These are phyloP conservation scores for Globisporangium takayamanum DNA, from an alignment of 352 stramenopile species.

Conservation along the genomic window DNA sequence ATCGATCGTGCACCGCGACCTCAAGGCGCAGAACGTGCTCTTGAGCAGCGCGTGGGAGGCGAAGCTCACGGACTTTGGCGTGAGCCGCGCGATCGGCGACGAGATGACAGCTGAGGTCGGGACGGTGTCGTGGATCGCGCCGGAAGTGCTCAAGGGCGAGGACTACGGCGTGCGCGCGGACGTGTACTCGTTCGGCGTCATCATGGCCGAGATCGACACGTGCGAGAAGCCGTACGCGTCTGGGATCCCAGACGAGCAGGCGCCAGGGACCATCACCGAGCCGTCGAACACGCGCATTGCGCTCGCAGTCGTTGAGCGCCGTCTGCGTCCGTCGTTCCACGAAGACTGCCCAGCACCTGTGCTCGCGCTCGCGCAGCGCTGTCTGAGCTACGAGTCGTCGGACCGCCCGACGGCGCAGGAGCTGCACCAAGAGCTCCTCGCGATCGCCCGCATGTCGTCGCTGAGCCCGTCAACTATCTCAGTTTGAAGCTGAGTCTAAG, in stretches of 20 bases:
- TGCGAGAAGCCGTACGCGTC: slow-evolving; percentile 35
- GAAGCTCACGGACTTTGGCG: slow-evolving; percentile 24
- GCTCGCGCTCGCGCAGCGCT: slow-evolving; percentile 20
- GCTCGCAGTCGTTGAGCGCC: slow-evolving; percentile 34
- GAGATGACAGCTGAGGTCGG: slow-evolving; percentile 46
- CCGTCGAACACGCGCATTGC: slow-evolving; percentile 36
- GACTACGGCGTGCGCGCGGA: slow-evolving; percentile 41
- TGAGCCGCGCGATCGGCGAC: slow-evolving; percentile 27
- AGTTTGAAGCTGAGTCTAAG: background rate
- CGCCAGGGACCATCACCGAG: slow-evolving; percentile 5
- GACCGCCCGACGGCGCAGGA: slow-evolving; percentile 3
- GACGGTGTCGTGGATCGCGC: slow-evolving; percentile 49
- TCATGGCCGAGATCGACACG: slow-evolving; percentile 47
- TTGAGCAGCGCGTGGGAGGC: slow-evolving; percentile 24
- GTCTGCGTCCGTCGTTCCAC: slow-evolving; percentile 29
- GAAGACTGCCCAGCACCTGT: slow-evolving; percentile 27
- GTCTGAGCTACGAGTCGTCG: slow-evolving; percentile 9
- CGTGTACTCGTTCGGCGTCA: slow-evolving; percentile 52
- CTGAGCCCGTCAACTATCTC: background rate
- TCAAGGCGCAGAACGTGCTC: slow-evolving; percentile 57
- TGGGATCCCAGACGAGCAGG: slow-evolving; percentile 11
- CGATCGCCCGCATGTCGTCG: slow-evolving; percentile 2
- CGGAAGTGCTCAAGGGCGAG: slow-evolving; percentile 41
- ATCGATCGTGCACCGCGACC: slow-evolving; percentile 46
- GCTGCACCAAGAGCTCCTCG: slow-evolving; percentile 9